Percentiles rank a stretch among this genome's conserved stretches.
These are phyloP conservation scores for Pholiota adiposa DNA, from an alignment of 1,284 basidiomycete species.

Conservation along the genomic window DNA sequence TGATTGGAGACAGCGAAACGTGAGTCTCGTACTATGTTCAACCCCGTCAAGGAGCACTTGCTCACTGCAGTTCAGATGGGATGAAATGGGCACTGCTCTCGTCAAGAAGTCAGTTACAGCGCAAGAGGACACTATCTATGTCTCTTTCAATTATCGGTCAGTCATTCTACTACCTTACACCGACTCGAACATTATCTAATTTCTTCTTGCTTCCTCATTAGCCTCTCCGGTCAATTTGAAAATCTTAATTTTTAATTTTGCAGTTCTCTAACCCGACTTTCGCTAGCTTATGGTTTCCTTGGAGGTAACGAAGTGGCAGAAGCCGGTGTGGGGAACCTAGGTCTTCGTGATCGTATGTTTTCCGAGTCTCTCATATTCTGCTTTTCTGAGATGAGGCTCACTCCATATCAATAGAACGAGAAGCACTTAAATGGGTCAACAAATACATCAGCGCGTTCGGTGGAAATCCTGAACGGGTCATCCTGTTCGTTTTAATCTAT, in stretches of 20 bases:
- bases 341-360: conserved; percentile 51
- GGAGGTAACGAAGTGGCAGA: conserved; percentile 49
- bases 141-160: conserved; percentile 4
- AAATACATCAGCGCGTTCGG: conserved; percentile 66
- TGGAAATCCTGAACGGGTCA: conserved; percentile 61
- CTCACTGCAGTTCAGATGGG: no score
- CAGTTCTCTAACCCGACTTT: neutral
- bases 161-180: neutral
- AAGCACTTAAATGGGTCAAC: conserved; percentile 67
- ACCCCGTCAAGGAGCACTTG: neutral
- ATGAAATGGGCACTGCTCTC: neutral
- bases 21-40: neutral
- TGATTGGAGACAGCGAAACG: conserved; percentile 1
- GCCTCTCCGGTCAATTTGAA: neutral
- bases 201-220: neutral
- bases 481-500: conserved; percentile 51
- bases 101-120: neutral
- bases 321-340: conserved; percentile 54
- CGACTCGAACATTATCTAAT: neutral
- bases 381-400: no score
- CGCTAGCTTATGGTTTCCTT: conserved; percentile 51
- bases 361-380: no score
- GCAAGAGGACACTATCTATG: neutral
- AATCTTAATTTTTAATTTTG: neutral
- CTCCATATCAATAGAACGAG: conserved; percentile 42